Conservation (phyloP, 345 rosid genomes). For the Melastoma malabathricum region DNA sequence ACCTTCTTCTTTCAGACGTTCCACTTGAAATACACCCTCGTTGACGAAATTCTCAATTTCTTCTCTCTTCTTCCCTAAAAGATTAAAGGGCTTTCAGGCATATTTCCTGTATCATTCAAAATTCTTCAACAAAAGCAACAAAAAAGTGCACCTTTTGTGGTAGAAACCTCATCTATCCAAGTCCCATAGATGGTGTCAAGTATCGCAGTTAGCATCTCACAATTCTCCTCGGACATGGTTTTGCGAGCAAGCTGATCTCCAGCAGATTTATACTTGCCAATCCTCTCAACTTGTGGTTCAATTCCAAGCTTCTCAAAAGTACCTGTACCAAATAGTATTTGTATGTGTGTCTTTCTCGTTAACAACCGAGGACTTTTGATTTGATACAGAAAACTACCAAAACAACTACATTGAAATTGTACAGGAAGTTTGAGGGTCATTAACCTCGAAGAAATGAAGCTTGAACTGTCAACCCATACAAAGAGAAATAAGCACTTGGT, state of each 20-base stretch:
- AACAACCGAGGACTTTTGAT: no score
- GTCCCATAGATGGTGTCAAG: slow-evolving; percentile 87
- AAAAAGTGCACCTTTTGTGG: slow-evolving; percentile 42
- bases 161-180: slow-evolving; percentile 82
- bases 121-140: slow-evolving; percentile 7
- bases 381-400: no score
- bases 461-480: slow-evolving; percentile 83
- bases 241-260: slow-evolving; percentile 85
- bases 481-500: slow-evolving; percentile 84
- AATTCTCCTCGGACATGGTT: slow-evolving; percentile 78
- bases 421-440: slow-evolving; percentile 2
- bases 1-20: slow-evolving; percentile 80
- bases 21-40: slow-evolving; percentile 78
- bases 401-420: not conserved
- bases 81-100: no score
- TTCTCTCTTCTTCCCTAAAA: slow-evolving; percentile 60
- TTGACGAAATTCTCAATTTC: slow-evolving; percentile 72
- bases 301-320: slow-evolving; percentile 79
- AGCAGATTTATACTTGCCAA: slow-evolving; percentile 93
- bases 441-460: slow-evolving; percentile 83
- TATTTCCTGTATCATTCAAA: no score
- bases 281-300: slow-evolving; percentile 80
- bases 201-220: slow-evolving; percentile 82
- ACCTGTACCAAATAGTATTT: slow-evolving; percentile 29
- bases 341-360: no score